Percentiles rank a stretch among this genome's conserved stretches.
phyloP scores from a whole-genome alignment of 768 basidiomycete genomes.

The Erythrobasidium yunnanense region DNA sequence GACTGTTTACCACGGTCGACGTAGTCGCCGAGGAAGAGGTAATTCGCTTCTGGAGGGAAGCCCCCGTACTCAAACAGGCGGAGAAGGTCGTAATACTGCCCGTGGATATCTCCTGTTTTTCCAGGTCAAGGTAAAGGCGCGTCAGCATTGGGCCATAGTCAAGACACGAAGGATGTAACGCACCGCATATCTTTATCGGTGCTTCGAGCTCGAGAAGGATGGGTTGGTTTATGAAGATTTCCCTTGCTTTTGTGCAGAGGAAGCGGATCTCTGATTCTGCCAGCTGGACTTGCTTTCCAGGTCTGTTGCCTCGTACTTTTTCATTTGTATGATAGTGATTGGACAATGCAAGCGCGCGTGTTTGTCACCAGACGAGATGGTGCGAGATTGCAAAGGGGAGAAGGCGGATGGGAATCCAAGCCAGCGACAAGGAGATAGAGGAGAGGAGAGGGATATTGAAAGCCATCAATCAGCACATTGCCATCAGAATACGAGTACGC shows the following conservation, averaged over 20 bases:
- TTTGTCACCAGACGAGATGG: no score
- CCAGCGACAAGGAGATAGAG: no score
- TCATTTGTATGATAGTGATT: not conserved
- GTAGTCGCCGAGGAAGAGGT: slow-evolving; percentile 98
- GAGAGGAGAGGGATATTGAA: no score
- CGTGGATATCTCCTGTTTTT: slow-evolving; percentile 82
- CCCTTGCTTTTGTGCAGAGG: slow-evolving; percentile 93
- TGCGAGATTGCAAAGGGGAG: no score
- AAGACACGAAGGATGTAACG: slow-evolving; percentile 40
- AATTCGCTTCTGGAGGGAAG: slow-evolving; percentile 99
- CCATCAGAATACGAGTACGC: no score
- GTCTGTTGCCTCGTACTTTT: slow-evolving; percentile 90
- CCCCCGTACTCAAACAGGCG: slow-evolving; percentile 98
- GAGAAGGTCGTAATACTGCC: slow-evolving; percentile 97
- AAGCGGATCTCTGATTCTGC: slow-evolving; percentile 99
- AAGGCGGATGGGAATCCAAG: no score
- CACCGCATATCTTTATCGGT: slow-evolving; percentile 99
- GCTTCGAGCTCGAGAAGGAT: slow-evolving; percentile 96
- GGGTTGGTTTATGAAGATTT: slow-evolving; percentile 98
- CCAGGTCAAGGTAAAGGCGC: not conserved
- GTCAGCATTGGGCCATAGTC: slow-evolving; percentile 19
- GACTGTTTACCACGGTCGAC: slow-evolving; percentile 99
- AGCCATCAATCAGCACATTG: no score
- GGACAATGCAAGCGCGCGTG: not conserved
- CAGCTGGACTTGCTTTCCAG: slow-evolving; percentile 93